A percentile compares a stretch with the other conserved stretches of the same genome.
Evolutionary conservation across 345 rosid genomes (phyloP).

Genomic region (Gynandropsis gynandra): DNA sequence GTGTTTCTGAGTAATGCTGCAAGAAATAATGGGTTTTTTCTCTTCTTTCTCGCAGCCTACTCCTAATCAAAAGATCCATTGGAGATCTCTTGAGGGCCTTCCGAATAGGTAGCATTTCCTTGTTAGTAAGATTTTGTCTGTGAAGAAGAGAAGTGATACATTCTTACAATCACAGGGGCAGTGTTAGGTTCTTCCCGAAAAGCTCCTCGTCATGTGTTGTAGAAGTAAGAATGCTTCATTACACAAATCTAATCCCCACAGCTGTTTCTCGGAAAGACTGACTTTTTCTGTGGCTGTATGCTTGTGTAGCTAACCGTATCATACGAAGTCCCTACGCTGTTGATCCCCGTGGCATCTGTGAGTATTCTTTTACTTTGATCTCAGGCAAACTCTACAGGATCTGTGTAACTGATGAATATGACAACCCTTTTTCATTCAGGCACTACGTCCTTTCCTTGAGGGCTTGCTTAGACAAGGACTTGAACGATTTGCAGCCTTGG

Average conservation of each 20-base stretch:
- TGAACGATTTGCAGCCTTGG: slow-evolving; percentile 52
- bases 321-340: slow-evolving; percentile 79
- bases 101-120: slow-evolving; percentile 60
- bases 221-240: slow-evolving; percentile 42
- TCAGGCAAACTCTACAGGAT: slow-evolving; percentile 2
- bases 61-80: slow-evolving; percentile 81
- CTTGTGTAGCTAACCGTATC: slow-evolving; percentile 74
- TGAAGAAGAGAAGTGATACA: background rate
- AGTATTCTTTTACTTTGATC: slow-evolving; percentile 15
- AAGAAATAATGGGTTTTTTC: too few species aligned
- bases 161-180: slow-evolving; percentile 40
- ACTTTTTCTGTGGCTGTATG: background rate
- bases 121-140: slow-evolving; percentile 13
- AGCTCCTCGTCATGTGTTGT: slow-evolving; percentile 68
- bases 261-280: too few species aligned
- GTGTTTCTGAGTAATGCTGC: too few species aligned
- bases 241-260: background rate
- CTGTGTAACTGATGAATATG: too few species aligned
- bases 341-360: slow-evolving; percentile 78
- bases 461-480: slow-evolving; percentile 52
- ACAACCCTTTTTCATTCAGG: slow-evolving; percentile 32
- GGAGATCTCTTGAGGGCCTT: slow-evolving; percentile 94
- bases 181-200: slow-evolving; percentile 78
- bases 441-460: slow-evolving; percentile 64
- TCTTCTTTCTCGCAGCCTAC: slow-evolving; percentile 48